A percentile compares a stretch with the other conserved stretches of the same genome.
phyloP scores from a whole-genome alignment of 2,329 filamentous ascomycete species.

The Cephalotrichum gorgonifer region DNA sequence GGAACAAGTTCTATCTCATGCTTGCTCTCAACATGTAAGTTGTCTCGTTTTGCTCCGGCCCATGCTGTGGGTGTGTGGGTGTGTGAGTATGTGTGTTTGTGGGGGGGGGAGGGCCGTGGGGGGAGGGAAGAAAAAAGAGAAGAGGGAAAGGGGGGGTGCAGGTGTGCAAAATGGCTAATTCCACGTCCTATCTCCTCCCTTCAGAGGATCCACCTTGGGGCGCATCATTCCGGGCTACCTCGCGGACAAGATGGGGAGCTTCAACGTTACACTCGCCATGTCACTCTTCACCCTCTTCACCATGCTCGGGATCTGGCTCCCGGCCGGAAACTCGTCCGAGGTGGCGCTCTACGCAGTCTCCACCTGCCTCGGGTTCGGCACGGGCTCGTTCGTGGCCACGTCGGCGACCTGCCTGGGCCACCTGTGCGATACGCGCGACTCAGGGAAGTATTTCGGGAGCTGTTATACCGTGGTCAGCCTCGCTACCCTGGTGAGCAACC shows the following conservation, averaged over 20 bases:
- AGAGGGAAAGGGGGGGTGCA: no score
- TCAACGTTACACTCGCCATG: conserved; percentile 67
- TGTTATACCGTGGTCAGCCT: conserved; percentile 17
- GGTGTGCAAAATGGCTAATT: neutral
- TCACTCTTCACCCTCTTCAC: conserved; percentile 42
- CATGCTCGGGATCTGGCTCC: conserved; percentile 64
- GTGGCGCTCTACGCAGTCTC: conserved; percentile 55
- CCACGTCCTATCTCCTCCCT: neutral
- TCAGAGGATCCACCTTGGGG: conserved; percentile 62
- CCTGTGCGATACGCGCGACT: conserved; percentile 64
- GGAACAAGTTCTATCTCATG: conserved; percentile 16
- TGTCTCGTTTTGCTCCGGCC: neutral
- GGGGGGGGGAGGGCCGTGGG: no score
- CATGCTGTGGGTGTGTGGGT: neutral
- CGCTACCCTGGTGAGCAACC: conserved; percentile 10
- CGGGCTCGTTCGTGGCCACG: conserved; percentile 66
- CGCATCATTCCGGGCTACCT: conserved; percentile 66
- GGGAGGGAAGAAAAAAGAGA: no score
- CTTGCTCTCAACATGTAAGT: conserved; percentile 20
- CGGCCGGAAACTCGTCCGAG: conserved; percentile 35
- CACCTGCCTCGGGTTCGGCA: conserved; percentile 60
- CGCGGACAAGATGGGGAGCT: conserved; percentile 67
- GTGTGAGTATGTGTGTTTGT: no score
- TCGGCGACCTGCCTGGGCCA: conserved; percentile 75
- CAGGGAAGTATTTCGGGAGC: conserved; percentile 37